Conservation (phyloP, 1,139 yeast genomes). For the Insectozyma bohioensis region DNA sequence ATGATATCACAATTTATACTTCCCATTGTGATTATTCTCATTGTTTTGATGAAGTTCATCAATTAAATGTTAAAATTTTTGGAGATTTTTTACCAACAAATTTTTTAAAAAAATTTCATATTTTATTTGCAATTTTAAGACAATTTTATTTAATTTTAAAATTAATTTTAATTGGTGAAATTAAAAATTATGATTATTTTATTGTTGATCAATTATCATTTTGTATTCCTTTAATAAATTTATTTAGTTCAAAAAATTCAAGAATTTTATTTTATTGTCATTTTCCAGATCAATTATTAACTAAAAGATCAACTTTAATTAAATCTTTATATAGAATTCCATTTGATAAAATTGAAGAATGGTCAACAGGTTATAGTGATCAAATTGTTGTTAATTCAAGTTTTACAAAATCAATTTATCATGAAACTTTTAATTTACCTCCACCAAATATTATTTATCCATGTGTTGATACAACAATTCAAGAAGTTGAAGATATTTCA, state of each 20-base stretch:
- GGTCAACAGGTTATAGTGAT: constrained; percentile 78
- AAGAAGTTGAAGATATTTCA: constrained; percentile 31
- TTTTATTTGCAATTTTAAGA: constrained; percentile 79
- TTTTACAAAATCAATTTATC: constrained; percentile 73
- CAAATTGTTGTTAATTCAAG: constrained; percentile 81
- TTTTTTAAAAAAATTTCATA: constrained; percentile 64
- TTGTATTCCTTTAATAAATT: constrained; percentile 72
- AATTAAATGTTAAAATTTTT: constrained; percentile 62
- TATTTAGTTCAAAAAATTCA: constrained; percentile 41
- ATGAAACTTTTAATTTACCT: constrained; percentile 56
- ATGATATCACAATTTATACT: constrained; percentile 71
- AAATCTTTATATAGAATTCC: constrained; percentile 74
- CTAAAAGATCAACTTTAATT: constrained; percentile 54
- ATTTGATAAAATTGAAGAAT: constrained; percentile 78
- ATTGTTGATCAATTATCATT: constrained; percentile 88
- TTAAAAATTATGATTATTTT: constrained; percentile 61
- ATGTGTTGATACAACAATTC: constrained; percentile 57
- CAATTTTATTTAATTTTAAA: constrained; percentile 66
- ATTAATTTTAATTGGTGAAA: constrained; percentile 50
- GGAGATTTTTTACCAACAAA: constrained; percentile 85
- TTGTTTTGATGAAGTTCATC: constrained; percentile 84
- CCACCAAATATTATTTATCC: constrained; percentile 83
- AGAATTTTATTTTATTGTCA: constrained; percentile 85
- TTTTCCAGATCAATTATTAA: constrained; percentile 86
- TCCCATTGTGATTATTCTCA: constrained; percentile 86